These are phyloP conservation scores for Fraxinus cuspidata DNA, from an alignment of 257 asterid species.

Conservation along the genomic window DNA sequence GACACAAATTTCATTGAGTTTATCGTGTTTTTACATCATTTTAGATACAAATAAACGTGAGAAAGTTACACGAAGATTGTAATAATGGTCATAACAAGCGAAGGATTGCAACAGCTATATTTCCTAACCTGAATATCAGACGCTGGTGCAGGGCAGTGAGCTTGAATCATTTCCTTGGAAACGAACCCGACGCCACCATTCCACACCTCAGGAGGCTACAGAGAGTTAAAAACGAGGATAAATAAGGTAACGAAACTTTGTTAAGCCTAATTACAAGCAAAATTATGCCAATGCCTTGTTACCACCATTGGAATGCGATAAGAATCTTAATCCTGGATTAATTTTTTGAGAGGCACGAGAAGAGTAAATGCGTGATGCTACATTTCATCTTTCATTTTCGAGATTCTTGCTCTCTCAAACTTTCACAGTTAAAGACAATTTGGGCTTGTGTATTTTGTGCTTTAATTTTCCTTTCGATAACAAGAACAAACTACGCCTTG, in stretches of 20 bases:
- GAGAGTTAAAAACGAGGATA: not conserved
- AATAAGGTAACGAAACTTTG: not conserved
- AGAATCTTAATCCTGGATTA: not conserved
- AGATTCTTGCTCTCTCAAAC: too few species aligned
- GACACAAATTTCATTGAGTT: not conserved
- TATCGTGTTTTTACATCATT: not conserved
- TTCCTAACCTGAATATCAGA: constrained; percentile 71
- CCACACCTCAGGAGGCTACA: constrained; percentile 91
- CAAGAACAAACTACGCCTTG: not conserved
- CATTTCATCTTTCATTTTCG: not conserved
- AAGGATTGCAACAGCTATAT: not conserved
- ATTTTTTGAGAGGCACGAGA: not conserved
- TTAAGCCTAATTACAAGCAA: too few species aligned
- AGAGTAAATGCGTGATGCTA: not conserved
- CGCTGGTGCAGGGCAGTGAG: constrained; percentile 87
- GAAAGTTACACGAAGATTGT: not conserved
- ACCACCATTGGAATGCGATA: not conserved
- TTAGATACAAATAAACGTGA: not conserved
- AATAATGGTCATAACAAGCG: not conserved
- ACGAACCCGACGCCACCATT: constrained; percentile 87
- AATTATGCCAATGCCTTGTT: not conserved
- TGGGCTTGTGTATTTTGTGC: too few species aligned
- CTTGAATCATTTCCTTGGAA: constrained; percentile 84
- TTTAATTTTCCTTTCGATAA: too few species aligned
- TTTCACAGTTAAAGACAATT: too few species aligned